Conservation (phyloP, 1,284 basidiomycete species). For the Microbotryum scabiosae region DNA sequence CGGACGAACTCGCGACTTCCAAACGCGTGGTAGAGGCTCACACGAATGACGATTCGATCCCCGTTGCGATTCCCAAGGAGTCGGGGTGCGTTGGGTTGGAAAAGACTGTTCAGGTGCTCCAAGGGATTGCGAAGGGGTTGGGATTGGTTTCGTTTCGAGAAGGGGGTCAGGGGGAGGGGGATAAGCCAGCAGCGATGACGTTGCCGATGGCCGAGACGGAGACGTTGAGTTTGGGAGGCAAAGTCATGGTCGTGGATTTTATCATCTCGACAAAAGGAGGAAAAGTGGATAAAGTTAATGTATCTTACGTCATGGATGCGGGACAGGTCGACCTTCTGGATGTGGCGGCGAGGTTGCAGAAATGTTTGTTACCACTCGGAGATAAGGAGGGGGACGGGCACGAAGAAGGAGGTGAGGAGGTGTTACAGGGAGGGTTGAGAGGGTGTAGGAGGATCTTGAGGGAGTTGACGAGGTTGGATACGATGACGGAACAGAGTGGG, state of each 20-base stretch:
- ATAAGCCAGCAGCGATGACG: too few species aligned
- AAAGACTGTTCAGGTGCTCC: neutral
- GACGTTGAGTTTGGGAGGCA: slow-evolving; percentile 21
- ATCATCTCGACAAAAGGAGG: neutral
- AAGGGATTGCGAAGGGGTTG: slow-evolving; percentile 4
- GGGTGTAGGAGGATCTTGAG: slow-evolving; percentile 1
- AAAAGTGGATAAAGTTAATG: slow-evolving; percentile 13
- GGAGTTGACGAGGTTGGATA: slow-evolving; percentile 15
- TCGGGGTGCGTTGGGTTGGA: neutral
- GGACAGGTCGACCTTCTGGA: neutral
- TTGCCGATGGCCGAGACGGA: neutral
- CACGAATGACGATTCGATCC: neutral
- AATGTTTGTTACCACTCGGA: neutral
- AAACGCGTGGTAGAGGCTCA: neutral
- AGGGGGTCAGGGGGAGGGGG: neutral
- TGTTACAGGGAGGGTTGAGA: neutral
- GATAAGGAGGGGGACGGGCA: too few species aligned
- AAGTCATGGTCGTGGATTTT: slow-evolving; percentile 28
- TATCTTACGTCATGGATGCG: slow-evolving; percentile 16
- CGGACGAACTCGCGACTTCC: neutral
- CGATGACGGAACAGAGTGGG: slow-evolving; percentile 13
- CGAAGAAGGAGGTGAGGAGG: neutral
- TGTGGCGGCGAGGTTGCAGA: neutral
- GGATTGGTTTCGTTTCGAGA: slow-evolving; percentile 16
- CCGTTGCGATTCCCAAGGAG: neutral